Conservation (phyloP, 305 asterid species). For the Fraxinus paxiana region DNA sequence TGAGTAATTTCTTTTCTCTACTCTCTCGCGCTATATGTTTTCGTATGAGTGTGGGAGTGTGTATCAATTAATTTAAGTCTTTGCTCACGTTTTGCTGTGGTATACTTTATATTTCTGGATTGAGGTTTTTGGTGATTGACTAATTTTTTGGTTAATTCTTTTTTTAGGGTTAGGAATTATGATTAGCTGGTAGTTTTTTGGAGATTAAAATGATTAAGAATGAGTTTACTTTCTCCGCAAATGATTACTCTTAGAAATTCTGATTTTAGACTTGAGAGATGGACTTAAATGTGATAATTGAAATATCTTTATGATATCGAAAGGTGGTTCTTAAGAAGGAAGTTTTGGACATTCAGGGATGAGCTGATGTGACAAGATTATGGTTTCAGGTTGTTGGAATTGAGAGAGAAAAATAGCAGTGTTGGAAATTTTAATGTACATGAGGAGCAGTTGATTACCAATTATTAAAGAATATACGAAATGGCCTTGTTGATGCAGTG, state of each 20-base stretch:
- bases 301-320: not conserved
- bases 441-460: not conserved
- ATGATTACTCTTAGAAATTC: not conserved
- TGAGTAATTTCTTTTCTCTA: constrained; percentile 46
- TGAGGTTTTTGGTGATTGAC: constrained; percentile 9
- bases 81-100: constrained; percentile 4
- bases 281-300: constrained; percentile 17
- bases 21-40: not conserved
- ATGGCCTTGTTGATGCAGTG: not conserved
- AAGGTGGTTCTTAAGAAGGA: not conserved
- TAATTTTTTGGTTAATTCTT: not conserved
- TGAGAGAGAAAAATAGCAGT: not conserved
- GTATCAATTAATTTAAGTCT: not conserved
- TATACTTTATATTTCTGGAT: constrained; percentile 7
- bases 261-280: constrained; percentile 6
- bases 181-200: not conserved
- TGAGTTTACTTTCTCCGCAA: not conserved
- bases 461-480: not conserved
- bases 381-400: not conserved
- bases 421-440: not conserved
- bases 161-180: constrained; percentile 8
- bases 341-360: not conserved
- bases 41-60: not conserved
- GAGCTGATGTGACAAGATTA: not conserved
- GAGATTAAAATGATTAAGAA: not conserved